Evolutionary conservation across 331 rosid genomes (phyloP), one percentile per base, ranked within the genome.

Genomic region (Quercus phellos): DNA sequence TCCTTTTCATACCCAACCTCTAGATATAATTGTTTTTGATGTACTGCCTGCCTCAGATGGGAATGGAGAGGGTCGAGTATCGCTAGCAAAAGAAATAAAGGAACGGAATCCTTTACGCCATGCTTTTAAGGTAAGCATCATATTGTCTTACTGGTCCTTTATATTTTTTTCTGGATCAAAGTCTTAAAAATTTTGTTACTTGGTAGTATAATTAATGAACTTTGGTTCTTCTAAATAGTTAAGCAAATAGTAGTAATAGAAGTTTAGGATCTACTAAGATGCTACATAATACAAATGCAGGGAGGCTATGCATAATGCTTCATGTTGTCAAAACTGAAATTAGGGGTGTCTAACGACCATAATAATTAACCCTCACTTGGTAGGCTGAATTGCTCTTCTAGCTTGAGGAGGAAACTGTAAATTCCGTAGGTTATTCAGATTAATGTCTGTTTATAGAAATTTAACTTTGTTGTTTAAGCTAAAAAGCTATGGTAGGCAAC

Each of bases 1-100:
- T 85, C 98, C 97, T 66, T 88, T 89, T 83, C 94, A 89, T 88
- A 82, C 81, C 11, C 97, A 93, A 71, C 99, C 97, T n/a, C 76
- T 95, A 79, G 99, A 95, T 82, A 95, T 95, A 75, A 75, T 95
- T 78, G 99, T 95, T 76, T 95, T 95, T 83, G 99, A 95, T 73
- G 96, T 95, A 79, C 85, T 95, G 60, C 99, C 99, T 55, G 71
- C 91, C 79, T 91, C 94, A n/a, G 96, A 91, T 90, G 90, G 91
- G 66, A 95, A 95, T 87, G 98, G 96, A 70, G 94, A 95, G 30
- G 98, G 99, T 22, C 90, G 90, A 29, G 79, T 93, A 67, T 88
- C 96, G 11, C 82, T 95, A 76, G 99, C 99, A 9, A 85, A 84
- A 76, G 98, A 95, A 88, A 69, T 89, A 79, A 95, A 90, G 84